Conservation (phyloP, 768 basidiomycete species). For the Suillus subluteus region DNA sequence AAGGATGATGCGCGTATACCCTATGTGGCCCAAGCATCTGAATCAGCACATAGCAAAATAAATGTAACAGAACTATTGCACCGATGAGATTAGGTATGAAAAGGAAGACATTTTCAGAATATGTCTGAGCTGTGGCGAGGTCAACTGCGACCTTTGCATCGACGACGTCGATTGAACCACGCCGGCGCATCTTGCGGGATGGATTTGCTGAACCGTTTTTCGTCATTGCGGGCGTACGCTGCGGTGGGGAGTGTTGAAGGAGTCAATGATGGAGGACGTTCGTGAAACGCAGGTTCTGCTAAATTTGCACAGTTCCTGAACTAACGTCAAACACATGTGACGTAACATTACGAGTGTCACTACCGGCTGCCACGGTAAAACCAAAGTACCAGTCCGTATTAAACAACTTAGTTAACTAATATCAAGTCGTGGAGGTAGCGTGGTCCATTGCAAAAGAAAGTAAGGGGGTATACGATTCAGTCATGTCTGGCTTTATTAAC, state of each 20-base stretch:
- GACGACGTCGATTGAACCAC: conserved; percentile 67
- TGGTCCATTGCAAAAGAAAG: conserved; percentile 3
- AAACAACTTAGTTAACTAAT: conserved; percentile 1
- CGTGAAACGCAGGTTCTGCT: conserved; percentile 1
- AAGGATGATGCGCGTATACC: conserved; percentile 88
- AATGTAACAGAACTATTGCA: conserved; percentile 36
- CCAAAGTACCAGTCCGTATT: conserved; percentile 1
- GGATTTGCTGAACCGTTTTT: conserved; percentile 33
- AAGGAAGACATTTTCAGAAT: conserved; percentile 95
- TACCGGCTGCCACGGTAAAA: neutral
- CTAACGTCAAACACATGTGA: neutral
- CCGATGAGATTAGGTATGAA: conserved; percentile 98
- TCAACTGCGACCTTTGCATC: conserved; percentile 87
- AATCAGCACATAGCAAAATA: conserved; percentile 7
- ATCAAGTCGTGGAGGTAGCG: conserved; percentile 4
- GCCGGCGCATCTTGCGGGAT: conserved; percentile 42
- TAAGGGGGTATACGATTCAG: neutral
- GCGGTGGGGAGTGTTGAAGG: neutral
- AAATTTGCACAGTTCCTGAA: conserved; percentile 1
- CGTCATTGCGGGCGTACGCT: conserved; percentile 1
- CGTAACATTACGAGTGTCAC: conserved; percentile 3
- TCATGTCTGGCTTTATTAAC: conserved; percentile 3
- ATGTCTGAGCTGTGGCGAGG: conserved; percentile 82
- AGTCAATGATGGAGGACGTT: neutral
- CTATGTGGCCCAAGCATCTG: conserved; percentile 40